These are phyloP conservation scores for Draba incana DNA, from an alignment of 345 rosid species.

Conservation along the genomic window DNA sequence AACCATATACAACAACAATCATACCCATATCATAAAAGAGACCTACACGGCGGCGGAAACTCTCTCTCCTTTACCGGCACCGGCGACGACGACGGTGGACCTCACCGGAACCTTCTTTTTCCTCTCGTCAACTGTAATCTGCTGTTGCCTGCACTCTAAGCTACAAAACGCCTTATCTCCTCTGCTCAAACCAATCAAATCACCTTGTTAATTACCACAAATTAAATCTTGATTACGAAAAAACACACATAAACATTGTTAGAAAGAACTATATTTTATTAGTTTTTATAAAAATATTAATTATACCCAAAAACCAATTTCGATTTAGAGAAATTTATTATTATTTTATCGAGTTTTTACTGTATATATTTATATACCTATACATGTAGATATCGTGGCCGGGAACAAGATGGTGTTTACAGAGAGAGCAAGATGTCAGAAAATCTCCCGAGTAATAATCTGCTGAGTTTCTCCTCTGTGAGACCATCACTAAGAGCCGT, in stretches of 20 bases:
- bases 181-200: slow-evolving; percentile 43
- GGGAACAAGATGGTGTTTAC: slow-evolving; percentile 72
- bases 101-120: slow-evolving; percentile 44
- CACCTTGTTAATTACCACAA: neutral
- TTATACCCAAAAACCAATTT: no score
- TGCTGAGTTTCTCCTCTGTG: slow-evolving; percentile 51
- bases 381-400: slow-evolving; percentile 89
- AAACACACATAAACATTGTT: no score
- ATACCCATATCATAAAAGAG: neutral
- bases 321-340: no score
- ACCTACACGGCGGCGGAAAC: slow-evolving; percentile 36
- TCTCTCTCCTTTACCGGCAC: slow-evolving; percentile 23
- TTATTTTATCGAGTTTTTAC: no score
- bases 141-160: slow-evolving; percentile 72
- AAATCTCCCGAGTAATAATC: slow-evolving; percentile 52
- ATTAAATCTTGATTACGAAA: no score
- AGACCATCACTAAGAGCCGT: slow-evolving; percentile 43
- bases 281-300: no score
- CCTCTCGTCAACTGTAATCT: slow-evolving; percentile 71
- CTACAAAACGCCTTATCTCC: slow-evolving; percentile 96
- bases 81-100: slow-evolving; percentile 5
- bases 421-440: slow-evolving; percentile 66
- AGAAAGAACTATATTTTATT: no score
- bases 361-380: slow-evolving; percentile 45
- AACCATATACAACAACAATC: slow-evolving; percentile 27